Base-by-base conservation (phyloP, 495 filamentous ascomycete genomes). In the Tuber melanosporum region DNA sequence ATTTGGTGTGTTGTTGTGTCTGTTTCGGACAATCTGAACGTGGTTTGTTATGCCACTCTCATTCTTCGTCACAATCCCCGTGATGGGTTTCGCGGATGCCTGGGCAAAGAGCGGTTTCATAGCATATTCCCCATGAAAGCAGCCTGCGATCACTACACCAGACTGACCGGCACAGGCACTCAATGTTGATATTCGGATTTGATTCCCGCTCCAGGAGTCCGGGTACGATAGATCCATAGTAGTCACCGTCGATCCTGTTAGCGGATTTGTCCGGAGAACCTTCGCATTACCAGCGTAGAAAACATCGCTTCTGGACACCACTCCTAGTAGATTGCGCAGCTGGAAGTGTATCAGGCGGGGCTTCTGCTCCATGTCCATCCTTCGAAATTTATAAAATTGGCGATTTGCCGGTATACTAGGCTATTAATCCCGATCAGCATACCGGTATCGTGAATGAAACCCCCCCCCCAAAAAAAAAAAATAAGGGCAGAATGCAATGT, bases 31-130 rank as follows among this genome's bases (percentile, higher is more conserved):
- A 32, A 94, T 86, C 80, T 95, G 90, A 72, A 95, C 88, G 84
- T 98, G 94, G 80, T 96, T 97, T 43, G 93, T 96, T 79, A 97
- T 95, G 76, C 91, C 91, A 76, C 93, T 92, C 45, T 85, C 82
- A 62, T 91, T 86, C 72, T 87, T 86, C 4, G 91, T 92, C 49
- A 95, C 90, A 44, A 87, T 85, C 7, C 93, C 93, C 70, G 88
- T 86, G n/a, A 87, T 87, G 71, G 85, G 87, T 22, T 82, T 82
- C 17, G 84, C 83, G 36, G 84, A 82, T 45, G 86, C 86, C 14
- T 84, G 83, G 20, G 86, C 83, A 36, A 87, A 85, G 17, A 93
- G 87, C 70, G 87, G 84, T 42, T 88, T 87, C 73, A 97, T 82
- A 22, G 89, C 89, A 81, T 97, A 98, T 79, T 94, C 92, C 5